Evolutionary conservation across 2,329 filamentous ascomycete species (phyloP).

Genomic region (Calonectria leucothoes): DNA sequence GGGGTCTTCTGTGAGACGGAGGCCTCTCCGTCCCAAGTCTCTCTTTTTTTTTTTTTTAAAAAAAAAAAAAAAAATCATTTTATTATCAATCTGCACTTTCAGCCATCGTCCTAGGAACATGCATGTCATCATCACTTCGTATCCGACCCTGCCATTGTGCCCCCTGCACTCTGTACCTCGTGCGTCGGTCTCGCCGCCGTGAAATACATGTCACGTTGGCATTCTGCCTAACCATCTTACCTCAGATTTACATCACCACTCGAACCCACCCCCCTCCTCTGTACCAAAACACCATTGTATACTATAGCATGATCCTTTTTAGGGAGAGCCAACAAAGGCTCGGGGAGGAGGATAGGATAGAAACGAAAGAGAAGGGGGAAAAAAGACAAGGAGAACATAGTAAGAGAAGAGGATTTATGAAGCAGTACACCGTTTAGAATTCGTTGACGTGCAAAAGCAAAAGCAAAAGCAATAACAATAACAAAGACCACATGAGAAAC

Average conservation of each 20-base stretch:
- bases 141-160: constrained; percentile 1
- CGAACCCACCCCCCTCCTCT: not conserved
- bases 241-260: constrained; percentile 14
- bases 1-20: not conserved
- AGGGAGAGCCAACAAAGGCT: not conserved
- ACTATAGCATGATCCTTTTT: constrained; percentile 13
- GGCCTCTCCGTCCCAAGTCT: not conserved
- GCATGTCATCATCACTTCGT: constrained; percentile 7
- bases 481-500: not conserved
- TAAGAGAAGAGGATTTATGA: not conserved
- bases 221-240: constrained; percentile 5
- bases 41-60: no score
- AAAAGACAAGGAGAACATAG: no score
- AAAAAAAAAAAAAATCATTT: no score
- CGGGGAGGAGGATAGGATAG: not conserved
- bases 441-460: not conserved
- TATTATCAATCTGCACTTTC: not conserved
- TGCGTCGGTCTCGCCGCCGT: not conserved
- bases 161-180: constrained; percentile 25
- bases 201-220: constrained; percentile 1
- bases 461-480: not conserved
- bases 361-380: not conserved
- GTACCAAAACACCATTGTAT: constrained; percentile 28
- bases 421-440: not conserved
- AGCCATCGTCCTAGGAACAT: not conserved